These are phyloP conservation scores for Rubia peregrina DNA, from an alignment of 305 asterid genomes.

Conservation along the genomic window DNA sequence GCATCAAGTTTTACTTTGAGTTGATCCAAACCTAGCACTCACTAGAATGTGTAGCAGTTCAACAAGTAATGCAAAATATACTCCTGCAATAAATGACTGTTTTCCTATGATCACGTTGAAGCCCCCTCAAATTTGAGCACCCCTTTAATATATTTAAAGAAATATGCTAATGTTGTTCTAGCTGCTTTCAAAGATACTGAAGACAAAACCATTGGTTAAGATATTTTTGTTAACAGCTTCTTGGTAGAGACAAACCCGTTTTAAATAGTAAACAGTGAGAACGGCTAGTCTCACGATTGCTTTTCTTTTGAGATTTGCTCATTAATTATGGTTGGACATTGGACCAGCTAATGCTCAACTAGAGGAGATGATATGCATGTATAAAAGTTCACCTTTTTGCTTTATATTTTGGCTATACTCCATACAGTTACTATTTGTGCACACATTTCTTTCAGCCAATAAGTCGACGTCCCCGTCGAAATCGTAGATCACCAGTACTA, in stretches of 20 bases:
- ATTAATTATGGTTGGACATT: neutral
- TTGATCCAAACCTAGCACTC: neutral
- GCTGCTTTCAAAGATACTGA: neutral
- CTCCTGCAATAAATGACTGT: neutral
- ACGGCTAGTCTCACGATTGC: neutral
- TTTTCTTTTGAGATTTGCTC: neutral
- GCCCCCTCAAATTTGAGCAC: neutral
- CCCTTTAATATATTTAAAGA: neutral
- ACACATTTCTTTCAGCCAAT: conserved; percentile 46
- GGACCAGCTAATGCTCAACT: neutral
- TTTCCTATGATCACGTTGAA: neutral
- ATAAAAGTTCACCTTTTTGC: neutral
- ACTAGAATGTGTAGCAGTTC: neutral
- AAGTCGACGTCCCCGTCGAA: conserved; percentile 75
- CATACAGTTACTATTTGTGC: neutral
- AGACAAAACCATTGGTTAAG: neutral
- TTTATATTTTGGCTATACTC: neutral
- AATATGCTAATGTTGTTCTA: neutral
- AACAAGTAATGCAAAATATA: neutral
- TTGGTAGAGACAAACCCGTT: no score
- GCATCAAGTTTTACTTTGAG: neutral
- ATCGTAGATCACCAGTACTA: conserved; percentile 62
- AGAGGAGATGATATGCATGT: neutral
- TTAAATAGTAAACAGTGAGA: neutral
- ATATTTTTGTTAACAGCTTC: neutral